A percentile compares a stretch with the other conserved stretches of the same genome.
These are phyloP conservation scores for Gloeopeniophorella convolvens DNA, from an alignment of 768 basidiomycete genomes.

Conservation along the genomic window DNA sequence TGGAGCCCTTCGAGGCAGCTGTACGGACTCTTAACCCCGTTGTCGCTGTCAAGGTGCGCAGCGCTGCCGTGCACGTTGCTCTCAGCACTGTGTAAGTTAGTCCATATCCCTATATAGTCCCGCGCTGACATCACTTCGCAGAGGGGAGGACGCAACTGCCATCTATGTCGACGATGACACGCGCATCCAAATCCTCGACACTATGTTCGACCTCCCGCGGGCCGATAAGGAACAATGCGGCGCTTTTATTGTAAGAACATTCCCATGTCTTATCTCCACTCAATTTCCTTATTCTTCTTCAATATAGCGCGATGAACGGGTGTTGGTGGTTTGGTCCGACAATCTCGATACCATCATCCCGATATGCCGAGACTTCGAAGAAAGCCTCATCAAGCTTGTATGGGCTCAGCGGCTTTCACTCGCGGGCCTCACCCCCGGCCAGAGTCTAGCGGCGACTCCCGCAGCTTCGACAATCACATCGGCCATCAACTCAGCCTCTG, in stretches of 20 bases:
- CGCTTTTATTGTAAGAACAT: conserved; percentile 65
- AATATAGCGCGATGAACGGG: conserved; percentile 69
- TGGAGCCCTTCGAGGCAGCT: conserved; percentile 79
- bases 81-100: conserved; percentile 56
- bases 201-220: conserved; percentile 55
- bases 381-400: conserved; percentile 74
- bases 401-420: conserved; percentile 42
- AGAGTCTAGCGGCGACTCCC: conserved; percentile 33
- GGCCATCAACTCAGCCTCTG: conserved; percentile 44
- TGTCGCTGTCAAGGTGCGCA: conserved; percentile 76
- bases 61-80: conserved; percentile 75
- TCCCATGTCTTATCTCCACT: background rate
- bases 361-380: conserved; percentile 64
- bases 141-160: conserved; percentile 50
- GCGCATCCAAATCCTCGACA: conserved; percentile 80
- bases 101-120: background rate
- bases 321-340: conserved; percentile 82
- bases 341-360: conserved; percentile 75
- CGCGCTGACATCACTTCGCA: conserved; percentile 24
- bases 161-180: conserved; percentile 75
- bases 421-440: background rate
- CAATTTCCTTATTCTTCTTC: background rate
- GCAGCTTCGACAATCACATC: conserved; percentile 32
- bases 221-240: conserved; percentile 91
- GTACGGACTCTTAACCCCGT: conserved; percentile 72